Conservation (phyloP, 208 protist species). For the Trypanosoma platydactyli region DNA sequence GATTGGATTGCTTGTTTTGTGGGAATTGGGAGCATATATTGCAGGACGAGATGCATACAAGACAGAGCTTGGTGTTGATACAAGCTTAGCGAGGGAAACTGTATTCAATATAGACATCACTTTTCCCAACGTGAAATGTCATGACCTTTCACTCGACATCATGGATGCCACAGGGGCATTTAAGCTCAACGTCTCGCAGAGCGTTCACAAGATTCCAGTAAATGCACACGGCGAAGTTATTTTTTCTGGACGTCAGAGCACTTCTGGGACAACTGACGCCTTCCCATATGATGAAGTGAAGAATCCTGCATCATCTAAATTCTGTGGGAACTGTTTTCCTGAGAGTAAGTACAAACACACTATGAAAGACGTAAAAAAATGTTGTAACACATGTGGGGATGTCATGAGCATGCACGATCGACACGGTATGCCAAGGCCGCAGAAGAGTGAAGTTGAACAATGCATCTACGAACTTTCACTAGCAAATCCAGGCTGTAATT, state of each 20-base stretch:
- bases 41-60: slow-evolving; percentile 56
- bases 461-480: slow-evolving; percentile 56
- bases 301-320: slow-evolving; percentile 11
- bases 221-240: slow-evolving; percentile 18
- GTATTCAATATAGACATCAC: slow-evolving; percentile 76
- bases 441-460: slow-evolving; percentile 47
- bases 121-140: slow-evolving; percentile 63
- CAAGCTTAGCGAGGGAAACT: slow-evolving; percentile 41
- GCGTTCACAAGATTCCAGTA: slow-evolving; percentile 58
- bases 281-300: slow-evolving; percentile 12
- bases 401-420: slow-evolving; percentile 40
- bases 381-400: slow-evolving; percentile 75
- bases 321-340: slow-evolving; percentile 52
- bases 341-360: slow-evolving; percentile 7
- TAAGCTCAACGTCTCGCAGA: slow-evolving; percentile 58
- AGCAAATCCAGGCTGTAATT: slow-evolving; percentile 66
- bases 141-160: slow-evolving; percentile 71
- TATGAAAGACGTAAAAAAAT: slow-evolving; percentile 17
- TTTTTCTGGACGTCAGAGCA: slow-evolving; percentile 33
- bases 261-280: slow-evolving; percentile 7
- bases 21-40: slow-evolving; percentile 50
- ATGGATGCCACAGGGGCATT: slow-evolving; percentile 57
- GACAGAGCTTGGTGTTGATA: slow-evolving; percentile 69
- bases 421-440: slow-evolving; percentile 26
- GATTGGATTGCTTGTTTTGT: slow-evolving; percentile 51